Conservation (phyloP, 2,329 filamentous ascomycete species). For the Ceratocystiopsis brevicomis region DNA sequence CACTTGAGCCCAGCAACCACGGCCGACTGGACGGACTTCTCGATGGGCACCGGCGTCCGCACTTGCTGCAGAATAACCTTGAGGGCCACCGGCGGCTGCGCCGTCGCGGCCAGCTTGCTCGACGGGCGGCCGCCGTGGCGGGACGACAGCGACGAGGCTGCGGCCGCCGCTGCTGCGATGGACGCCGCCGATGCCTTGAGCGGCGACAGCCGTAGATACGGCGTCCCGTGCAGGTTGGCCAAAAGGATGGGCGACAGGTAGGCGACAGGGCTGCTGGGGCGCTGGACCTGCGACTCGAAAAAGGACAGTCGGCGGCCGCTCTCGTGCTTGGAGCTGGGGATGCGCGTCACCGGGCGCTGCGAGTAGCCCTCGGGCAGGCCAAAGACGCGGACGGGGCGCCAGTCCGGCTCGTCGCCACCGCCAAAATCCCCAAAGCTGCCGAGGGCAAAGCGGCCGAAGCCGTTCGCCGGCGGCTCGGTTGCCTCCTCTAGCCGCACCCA, state of each 20-base stretch:
- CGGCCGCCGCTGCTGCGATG: not conserved
- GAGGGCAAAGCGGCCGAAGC: constrained; percentile 46
- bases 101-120: constrained; percentile 31
- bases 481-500: constrained; percentile 77
- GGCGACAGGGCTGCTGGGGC: constrained; percentile 36
- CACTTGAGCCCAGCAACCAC: constrained; percentile 73
- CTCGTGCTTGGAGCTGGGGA: constrained; percentile 33
- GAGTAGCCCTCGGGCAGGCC: constrained; percentile 64
- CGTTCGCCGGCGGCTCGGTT: constrained; percentile 51
- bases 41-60: constrained; percentile 72
- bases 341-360: constrained; percentile 39
- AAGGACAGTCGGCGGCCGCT: constrained; percentile 37
- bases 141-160: constrained; percentile 6
- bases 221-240: constrained; percentile 62
- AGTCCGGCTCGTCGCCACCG: constrained; percentile 38
- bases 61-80: constrained; percentile 82
- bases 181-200: constrained; percentile 17
- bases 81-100: constrained; percentile 38
- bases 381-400: constrained; percentile 76
- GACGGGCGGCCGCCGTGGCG: constrained; percentile 32
- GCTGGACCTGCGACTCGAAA: constrained; percentile 49
- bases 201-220: constrained; percentile 61
- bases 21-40: constrained; percentile 67
- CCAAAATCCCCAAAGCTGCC: constrained; percentile 45
- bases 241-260: constrained; percentile 77